A percentile compares a stretch with the other conserved stretches of the same genome.
These are phyloP conservation scores for Thraustochytrium striatum DNA, from an alignment of 352 stramenopile species.

Conservation along the genomic window DNA sequence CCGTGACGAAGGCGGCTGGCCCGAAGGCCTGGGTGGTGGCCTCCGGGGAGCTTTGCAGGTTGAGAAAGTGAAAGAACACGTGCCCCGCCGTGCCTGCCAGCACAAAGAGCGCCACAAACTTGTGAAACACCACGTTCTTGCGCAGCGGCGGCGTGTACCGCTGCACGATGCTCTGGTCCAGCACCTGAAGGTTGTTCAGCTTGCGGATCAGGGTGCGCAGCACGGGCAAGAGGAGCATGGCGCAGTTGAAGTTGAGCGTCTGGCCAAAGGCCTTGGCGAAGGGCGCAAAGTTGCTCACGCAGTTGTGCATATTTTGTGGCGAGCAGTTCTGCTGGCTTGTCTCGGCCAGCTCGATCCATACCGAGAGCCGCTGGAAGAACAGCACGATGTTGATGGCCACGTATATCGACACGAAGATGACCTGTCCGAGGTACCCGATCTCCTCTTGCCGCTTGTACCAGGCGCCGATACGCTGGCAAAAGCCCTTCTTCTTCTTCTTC, in stretches of 20 bases:
- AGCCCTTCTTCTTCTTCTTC: background rate
- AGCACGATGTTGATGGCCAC: conserved; percentile 37
- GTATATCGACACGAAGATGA: conserved; percentile 29
- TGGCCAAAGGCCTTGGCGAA: conserved; percentile 56
- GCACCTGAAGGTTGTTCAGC: conserved; percentile 54
- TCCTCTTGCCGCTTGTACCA: background rate
- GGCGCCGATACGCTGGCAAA: background rate
- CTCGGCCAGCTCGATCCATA: conserved; percentile 8
- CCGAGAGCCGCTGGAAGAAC: background rate
- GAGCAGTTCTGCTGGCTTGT: background rate
- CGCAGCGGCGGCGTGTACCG: conserved; percentile 52
- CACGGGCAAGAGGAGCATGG: conserved; percentile 55
- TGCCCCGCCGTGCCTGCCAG: conserved; percentile 51
- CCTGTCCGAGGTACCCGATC: conserved; percentile 7
- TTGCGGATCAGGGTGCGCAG: conserved; percentile 48
- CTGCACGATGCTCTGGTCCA: conserved; percentile 47
- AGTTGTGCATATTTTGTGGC: background rate
- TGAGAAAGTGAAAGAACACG: conserved; percentile 56
- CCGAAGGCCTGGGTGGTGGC: conserved; percentile 50
- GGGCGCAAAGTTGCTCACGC: conserved; percentile 52
- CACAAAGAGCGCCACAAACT: conserved; percentile 55
- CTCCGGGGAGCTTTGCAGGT: conserved; percentile 49
- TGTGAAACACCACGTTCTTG: conserved; percentile 60
- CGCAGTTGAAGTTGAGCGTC: conserved; percentile 58
- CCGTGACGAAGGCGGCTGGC: conserved; percentile 52